Evolutionary conservation across 1,284 basidiomycete genomes (phyloP).

Genomic region (Trametes hirsuta): DNA sequence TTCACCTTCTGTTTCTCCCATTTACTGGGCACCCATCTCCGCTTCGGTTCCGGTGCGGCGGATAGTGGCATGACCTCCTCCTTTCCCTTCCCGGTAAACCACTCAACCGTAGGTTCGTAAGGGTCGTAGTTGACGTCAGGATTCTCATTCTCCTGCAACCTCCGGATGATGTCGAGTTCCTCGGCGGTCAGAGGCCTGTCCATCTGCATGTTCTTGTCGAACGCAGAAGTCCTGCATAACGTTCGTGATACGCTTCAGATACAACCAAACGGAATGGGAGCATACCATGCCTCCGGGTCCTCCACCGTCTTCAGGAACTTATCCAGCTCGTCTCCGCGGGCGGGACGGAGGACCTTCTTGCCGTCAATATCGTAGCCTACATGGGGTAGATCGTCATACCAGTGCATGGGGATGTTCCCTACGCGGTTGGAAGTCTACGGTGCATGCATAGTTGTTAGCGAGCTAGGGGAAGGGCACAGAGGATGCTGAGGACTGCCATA

Average conservation of each 20-base stretch:
- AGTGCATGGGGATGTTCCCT: slow-evolving; percentile 95
- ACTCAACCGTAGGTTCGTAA: slow-evolving; percentile 93
- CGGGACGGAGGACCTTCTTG: slow-evolving; percentile 92
- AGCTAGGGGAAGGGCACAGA: slow-evolving; percentile 5
- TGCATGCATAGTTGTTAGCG: not conserved
- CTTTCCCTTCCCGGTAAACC: slow-evolving; percentile 97
- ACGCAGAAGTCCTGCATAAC: slow-evolving; percentile 79
- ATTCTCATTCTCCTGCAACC: slow-evolving; percentile 89
- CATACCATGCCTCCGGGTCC: slow-evolving; percentile 86
- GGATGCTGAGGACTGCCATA: slow-evolving; percentile 45
- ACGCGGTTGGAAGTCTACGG: slow-evolving; percentile 88
- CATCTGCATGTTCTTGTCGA: slow-evolving; percentile 87
- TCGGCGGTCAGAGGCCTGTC: slow-evolving; percentile 89
- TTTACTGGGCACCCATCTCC: slow-evolving; percentile 96
- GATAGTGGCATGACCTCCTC: slow-evolving; percentile 94
- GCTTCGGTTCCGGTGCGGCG: slow-evolving; percentile 92
- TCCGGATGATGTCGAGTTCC: slow-evolving; percentile 94
- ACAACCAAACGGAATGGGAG: not conserved
- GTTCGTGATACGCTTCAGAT: not conserved
- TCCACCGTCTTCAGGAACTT: slow-evolving; percentile 96
- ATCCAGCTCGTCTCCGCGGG: slow-evolving; percentile 95
- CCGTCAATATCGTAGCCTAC: slow-evolving; percentile 97
- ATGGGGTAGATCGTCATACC: slow-evolving; percentile 99
- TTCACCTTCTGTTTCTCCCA: slow-evolving; percentile 99
- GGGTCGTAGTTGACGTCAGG: slow-evolving; percentile 91